Evolutionary conservation across 345 rosid genomes (phyloP).

Genomic region (Bruguiera sexangula): DNA sequence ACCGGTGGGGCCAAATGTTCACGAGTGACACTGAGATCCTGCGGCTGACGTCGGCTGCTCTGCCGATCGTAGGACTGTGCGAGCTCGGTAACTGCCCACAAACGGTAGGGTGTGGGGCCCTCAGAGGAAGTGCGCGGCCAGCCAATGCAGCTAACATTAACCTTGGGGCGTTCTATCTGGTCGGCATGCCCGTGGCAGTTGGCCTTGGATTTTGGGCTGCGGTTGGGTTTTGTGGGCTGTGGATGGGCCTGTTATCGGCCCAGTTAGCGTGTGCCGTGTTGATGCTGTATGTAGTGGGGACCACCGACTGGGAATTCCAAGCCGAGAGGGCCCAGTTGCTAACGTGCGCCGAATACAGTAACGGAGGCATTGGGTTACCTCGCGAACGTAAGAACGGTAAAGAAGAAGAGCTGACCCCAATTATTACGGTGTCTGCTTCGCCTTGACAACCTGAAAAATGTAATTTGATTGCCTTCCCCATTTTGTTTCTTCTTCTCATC

Average conservation of each 20-base stretch:
- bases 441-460: background rate
- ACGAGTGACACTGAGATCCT: constrained; percentile 62
- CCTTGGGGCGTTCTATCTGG: constrained; percentile 81
- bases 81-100: constrained; percentile 75
- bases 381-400: constrained; percentile 10
- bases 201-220: constrained; percentile 69
- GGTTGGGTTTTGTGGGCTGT: constrained; percentile 77
- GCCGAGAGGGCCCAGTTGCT: constrained; percentile 60
- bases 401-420: constrained; percentile 38
- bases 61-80: constrained; percentile 68
- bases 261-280: constrained; percentile 81
- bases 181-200: constrained; percentile 91
- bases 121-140: constrained; percentile 84
- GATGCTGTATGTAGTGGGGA: constrained; percentile 79
- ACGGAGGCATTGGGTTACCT: constrained; percentile 5
- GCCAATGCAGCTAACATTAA: constrained; percentile 83
- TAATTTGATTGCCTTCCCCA: too few relatives aligned
- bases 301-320: constrained; percentile 76
- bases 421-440: constrained; percentile 26
- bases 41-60: constrained; percentile 66
- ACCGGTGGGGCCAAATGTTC: constrained; percentile 76
- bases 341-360: constrained; percentile 35
- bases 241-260: constrained; percentile 81
- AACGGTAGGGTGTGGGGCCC: constrained; percentile 90
- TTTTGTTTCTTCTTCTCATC: background rate